Evolutionary conservation across 2,329 filamentous ascomycete species (phyloP).

Genomic region (Tolypocladium capitatum): DNA sequence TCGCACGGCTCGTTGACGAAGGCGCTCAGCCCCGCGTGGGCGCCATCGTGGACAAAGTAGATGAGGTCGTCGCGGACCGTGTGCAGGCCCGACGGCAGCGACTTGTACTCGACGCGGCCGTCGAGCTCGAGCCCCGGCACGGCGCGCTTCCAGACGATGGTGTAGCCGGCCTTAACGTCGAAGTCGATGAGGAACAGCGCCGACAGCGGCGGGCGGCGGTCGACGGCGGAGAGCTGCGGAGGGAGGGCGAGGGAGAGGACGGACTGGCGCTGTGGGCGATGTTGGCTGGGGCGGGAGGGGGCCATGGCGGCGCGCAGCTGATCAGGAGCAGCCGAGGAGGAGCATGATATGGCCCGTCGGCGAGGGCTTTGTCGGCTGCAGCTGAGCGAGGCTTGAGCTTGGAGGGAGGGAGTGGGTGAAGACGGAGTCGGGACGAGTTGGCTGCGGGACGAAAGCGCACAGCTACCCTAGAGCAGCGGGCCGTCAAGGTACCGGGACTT

Average conservation of each 20-base stretch:
- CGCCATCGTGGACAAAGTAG: constrained; percentile 77
- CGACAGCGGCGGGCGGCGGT: constrained; percentile 35
- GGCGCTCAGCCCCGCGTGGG: constrained; percentile 78
- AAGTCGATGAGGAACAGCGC: constrained; percentile 84
- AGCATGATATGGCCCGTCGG: constrained; percentile 13
- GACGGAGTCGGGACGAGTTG: too few relatives aligned
- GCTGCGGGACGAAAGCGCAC: too few relatives aligned
- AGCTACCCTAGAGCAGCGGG: too few relatives aligned
- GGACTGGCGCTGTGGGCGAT: constrained; percentile 22
- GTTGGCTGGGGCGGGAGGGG: constrained; percentile 24
- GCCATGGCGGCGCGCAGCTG: constrained; percentile 18
- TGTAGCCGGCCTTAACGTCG: constrained; percentile 84
- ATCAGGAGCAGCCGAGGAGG: constrained; percentile 10
- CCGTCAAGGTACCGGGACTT: too few relatives aligned
- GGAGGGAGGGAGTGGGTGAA: too few relatives aligned
- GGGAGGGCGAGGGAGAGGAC: constrained; percentile 19
- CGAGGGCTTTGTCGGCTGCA: neutral
- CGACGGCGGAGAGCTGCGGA: constrained; percentile 16
- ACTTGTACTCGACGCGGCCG: constrained; percentile 90
- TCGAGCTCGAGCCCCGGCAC: constrained; percentile 60
- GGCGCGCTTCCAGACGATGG: constrained; percentile 76
- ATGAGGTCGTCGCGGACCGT: constrained; percentile 78
- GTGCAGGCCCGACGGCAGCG: constrained; percentile 83
- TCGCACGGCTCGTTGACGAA: constrained; percentile 76
- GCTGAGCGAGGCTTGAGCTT: neutral